Evolutionary conservation across 805 yeast genomes (phyloP), one percentile per base, ranked within the genome.

Genomic region (Alloascoidea hylecoeti): DNA sequence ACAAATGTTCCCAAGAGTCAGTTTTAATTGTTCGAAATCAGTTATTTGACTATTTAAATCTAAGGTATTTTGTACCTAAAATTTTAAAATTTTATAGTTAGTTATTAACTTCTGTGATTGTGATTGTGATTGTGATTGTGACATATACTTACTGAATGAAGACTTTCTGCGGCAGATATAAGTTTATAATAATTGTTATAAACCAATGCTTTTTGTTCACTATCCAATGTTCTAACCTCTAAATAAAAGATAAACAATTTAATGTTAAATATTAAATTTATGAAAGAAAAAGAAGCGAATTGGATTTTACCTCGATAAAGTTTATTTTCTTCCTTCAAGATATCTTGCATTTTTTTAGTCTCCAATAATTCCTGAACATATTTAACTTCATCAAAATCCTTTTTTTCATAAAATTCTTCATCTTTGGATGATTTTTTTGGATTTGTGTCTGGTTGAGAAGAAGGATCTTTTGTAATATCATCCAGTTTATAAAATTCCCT

Each of bases 121-220:
- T n/a, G n/a, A n/a, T n/a, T n/a, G n/a, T n/a, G n/a, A n/a, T n/a
- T n/a, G n/a, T n/a, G n/a, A n/a, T n/a, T n/a, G n/a, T n/a, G n/a
- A n/a, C n/a, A n/a, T n/a, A n/a, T n/a, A 23, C 30, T 23, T 23
- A 23, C 30, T 9, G 30, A 23, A 23, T 23, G 30, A n/a, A 23
- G 30, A 23, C n/a, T 46, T 37, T 48, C 48, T 3, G 49, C 40
- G 4, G 51, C 51, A 15, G 46, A 30, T 33, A 47, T 47, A 35
- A 47, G 40, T 35, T 47, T 47, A 15, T 36, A 34, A 35, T 48
- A 48, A 36, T 48, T 48, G 28, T 48, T 47, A 35, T 48, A 48
- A 2, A 48, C 52, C 35, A 48, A 38, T 13, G 52, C 48, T 28
- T 48, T 48, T 13, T 46, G 48, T 35, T 48, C 52, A 17, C 50